phyloP scores from a whole-genome alignment of 148 eudicot genomes.

The Chenopodium quinoa region DNA sequence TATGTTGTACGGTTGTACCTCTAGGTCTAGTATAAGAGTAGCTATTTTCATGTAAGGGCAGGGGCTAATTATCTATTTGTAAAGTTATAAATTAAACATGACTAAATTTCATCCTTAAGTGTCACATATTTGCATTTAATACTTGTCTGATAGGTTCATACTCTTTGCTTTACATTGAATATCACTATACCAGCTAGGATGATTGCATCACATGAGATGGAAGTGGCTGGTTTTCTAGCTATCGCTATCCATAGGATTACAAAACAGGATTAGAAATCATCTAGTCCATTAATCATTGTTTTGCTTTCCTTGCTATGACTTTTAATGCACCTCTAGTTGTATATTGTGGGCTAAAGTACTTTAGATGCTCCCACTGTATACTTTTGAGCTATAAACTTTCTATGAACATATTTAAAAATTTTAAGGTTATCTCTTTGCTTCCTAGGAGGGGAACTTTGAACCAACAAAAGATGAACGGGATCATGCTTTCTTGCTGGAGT shows the following conservation, averaged over 20 bases:
- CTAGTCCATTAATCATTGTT: neutral
- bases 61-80: neutral
- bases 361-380: conserved; percentile 1
- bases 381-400: neutral
- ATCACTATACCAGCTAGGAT: neutral
- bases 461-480: conserved; percentile 71
- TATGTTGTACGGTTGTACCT: neutral
- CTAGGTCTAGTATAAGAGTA: neutral
- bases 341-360: neutral
- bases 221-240: neutral
- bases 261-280: neutral
- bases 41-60: neutral
- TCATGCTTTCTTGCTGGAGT: conserved; percentile 82
- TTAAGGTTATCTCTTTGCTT: conserved; percentile 17
- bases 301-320: neutral
- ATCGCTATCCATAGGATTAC: neutral
- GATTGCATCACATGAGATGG: neutral
- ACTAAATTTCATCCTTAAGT: neutral
- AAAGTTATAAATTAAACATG: neutral
- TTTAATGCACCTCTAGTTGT: conserved; percentile 2
- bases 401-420: neutral
- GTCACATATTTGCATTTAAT: neutral
- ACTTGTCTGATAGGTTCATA: neutral
- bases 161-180: neutral
- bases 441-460: conserved; percentile 80